Evolutionary conservation across 179 eudicot genomes (phyloP), one percentile per base, ranked within the genome.

Genomic region (Beta corolliflora): DNA sequence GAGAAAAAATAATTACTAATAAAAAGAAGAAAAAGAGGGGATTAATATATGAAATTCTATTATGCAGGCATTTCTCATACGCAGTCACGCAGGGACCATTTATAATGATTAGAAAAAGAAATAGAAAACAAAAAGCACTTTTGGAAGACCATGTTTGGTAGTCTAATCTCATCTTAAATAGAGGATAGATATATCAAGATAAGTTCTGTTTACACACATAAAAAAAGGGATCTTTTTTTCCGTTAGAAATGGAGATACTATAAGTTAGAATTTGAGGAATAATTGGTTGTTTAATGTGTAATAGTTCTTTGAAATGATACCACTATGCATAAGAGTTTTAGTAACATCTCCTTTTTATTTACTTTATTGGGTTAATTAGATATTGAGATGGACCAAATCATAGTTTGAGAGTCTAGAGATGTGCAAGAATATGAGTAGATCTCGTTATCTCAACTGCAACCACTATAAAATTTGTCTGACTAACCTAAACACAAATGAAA

Each of bases 121-220:
- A 36, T 25, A 71, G 16, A 78, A 82, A 78, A 78, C 75, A 50
- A 67, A 67, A 66, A 45, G 77, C 85, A 78, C 85, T 82, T 82
- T 82, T 71, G 19, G 13, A 66, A 23, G 64, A 66, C 64, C 64
- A 75, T 71, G 16, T n/a, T 79, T 71, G n/a, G n/a, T 21, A 21
- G 41, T 76, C 19, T 69, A 53, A 31, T 75, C 52, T 75, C 50
- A 5, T 25, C 23, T 75, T 41, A 75, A 41, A 18, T 77, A 19
- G 2, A 64, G 58, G n/a, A n/a, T n/a, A n/a, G 52, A 45, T 52
- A 25, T 41, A 10, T 18, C 13, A 58, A 67, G 76, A 70, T 56
- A 69, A 79, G 76, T 80, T 55, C 50, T 73, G 73, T n/a, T 52
- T 80, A 31, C 29, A 36, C 41, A 36, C 41, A 36, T 2, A 1